Evolutionary conservation across 768 basidiomycete genomes (phyloP).

Genomic region (Boletus insuetus): DNA sequence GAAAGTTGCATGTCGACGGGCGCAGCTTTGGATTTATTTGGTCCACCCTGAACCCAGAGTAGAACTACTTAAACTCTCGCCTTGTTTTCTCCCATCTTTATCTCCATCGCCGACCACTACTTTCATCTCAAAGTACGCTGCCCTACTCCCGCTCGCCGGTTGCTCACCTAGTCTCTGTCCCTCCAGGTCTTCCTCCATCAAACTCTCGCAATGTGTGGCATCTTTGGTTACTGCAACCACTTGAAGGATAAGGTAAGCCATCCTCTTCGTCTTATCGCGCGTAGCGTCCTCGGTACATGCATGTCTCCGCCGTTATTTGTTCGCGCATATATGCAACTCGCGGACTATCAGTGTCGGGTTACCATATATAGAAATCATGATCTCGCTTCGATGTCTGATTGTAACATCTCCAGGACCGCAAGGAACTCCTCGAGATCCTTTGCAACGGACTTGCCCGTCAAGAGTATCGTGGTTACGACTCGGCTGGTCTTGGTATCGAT

Average conservation of each 20-base stretch:
- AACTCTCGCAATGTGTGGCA: conserved; percentile 75
- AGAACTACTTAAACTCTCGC: conserved; percentile 30
- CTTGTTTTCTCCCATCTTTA: conserved; percentile 23
- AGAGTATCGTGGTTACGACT: conserved; percentile 98
- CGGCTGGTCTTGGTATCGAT: conserved; percentile 87
- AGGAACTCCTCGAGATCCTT: conserved; percentile 88
- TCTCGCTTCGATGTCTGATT: conserved; percentile 12
- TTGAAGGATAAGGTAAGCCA: conserved; percentile 85
- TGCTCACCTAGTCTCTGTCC: not conserved
- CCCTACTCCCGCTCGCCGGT: not conserved
- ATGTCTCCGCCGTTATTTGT: not conserved
- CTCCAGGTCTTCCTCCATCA: conserved; percentile 4
- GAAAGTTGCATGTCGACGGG: conserved; percentile 2
- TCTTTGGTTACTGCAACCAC: conserved; percentile 94
- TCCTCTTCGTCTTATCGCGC: not conserved
- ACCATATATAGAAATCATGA: conserved; percentile 19
- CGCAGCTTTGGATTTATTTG: conserved; percentile 31
- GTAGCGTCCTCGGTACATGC: not conserved
- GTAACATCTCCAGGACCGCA: conserved; percentile 59
- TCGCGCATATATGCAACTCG: conserved; percentile 9
- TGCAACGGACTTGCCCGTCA: conserved; percentile 88
- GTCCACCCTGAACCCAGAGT: conserved; percentile 30
- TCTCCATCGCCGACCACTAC: conserved; percentile 12
- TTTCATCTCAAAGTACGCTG: conserved; percentile 12
- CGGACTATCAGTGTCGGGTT: conserved; percentile 1